Evolutionary conservation across 2,329 filamentous ascomycete genomes (phyloP).

Genomic region (Cladosporium halotolerans): DNA sequence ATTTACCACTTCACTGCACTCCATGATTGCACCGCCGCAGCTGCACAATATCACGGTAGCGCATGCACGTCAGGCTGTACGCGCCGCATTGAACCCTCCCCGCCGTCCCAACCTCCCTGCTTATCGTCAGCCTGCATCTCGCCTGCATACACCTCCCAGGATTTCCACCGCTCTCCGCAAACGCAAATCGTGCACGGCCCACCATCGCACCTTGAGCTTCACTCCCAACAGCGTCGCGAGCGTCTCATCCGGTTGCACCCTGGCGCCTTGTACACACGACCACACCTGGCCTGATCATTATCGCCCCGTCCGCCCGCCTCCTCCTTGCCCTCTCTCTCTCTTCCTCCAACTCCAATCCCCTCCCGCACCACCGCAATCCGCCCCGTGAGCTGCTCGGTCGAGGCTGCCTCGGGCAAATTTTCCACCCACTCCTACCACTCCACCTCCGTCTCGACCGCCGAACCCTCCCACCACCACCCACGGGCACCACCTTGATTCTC

Average conservation of each 20-base stretch:
- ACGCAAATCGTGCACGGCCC: no score
- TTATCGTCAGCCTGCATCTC: no score
- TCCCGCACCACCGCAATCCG: neutral
- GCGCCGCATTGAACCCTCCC: no score
- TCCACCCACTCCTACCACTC: constrained; percentile 5
- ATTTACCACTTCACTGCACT: no score
- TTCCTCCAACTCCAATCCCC: constrained; percentile 5
- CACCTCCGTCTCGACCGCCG: constrained; percentile 16
- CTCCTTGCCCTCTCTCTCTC: constrained; percentile 1
- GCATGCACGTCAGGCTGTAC: no score
- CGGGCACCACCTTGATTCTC: neutral
- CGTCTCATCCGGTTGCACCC: neutral
- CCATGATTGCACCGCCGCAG: no score
- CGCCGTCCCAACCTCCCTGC: no score
- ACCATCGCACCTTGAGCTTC: no score
- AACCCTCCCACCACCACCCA: constrained; percentile 10
- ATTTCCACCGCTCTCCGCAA: no score
- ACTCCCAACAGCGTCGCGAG: neutral
- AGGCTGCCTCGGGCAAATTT: constrained; percentile 11
- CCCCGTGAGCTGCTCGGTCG: neutral
- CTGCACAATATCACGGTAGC: no score
- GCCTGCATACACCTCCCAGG: no score
- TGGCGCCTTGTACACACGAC: neutral
- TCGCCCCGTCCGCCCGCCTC: constrained; percentile 4
- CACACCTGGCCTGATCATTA: neutral